phyloP scores from a whole-genome alignment of 1,284 basidiomycete species.

The Somion occarium region DNA sequence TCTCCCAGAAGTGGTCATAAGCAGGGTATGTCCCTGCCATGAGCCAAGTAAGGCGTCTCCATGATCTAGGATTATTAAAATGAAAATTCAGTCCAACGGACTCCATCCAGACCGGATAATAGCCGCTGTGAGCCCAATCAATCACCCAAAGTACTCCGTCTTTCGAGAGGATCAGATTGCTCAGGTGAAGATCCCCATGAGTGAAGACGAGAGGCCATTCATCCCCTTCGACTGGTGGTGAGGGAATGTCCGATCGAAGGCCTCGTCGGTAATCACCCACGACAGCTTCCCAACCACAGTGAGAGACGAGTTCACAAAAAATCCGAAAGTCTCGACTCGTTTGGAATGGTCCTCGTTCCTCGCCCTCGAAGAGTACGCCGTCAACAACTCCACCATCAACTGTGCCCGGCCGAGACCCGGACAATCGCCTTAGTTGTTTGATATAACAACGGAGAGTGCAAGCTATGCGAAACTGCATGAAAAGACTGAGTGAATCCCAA shows the following conservation, averaged over 20 bases:
- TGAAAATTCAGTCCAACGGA: not conserved
- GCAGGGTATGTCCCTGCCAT: not conserved
- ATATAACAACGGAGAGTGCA: conserved; percentile 5
- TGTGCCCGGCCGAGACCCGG: conserved; percentile 1
- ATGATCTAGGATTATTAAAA: not conserved
- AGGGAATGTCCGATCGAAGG: not conserved
- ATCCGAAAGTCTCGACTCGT: not conserved
- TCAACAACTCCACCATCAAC: not conserved
- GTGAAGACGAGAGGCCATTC: conserved; percentile 2
- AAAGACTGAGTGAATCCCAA: conserved; percentile 1
- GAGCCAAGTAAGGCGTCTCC: not conserved
- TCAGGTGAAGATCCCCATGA: conserved; percentile 3
- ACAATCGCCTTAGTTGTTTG: conserved; percentile 1
- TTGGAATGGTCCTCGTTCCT: not conserved
- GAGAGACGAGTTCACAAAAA: not conserved
- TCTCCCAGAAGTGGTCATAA: too few species aligned
- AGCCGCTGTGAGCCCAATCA: conserved; percentile 4
- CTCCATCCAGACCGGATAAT: conserved; percentile 4
- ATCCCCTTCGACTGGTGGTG: not conserved
- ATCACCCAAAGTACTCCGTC: conserved; percentile 4
- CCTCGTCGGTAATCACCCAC: conserved; percentile 3
- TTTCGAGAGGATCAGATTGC: conserved; percentile 3
- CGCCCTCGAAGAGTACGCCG: not conserved
- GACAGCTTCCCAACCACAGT: not conserved
- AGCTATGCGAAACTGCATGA: conserved; percentile 4